A percentile compares a stretch with the other conserved stretches of the same genome.
phyloP scores from a whole-genome alignment of 2,329 filamentous ascomycete genomes.

The Talaromyces islandicus region DNA sequence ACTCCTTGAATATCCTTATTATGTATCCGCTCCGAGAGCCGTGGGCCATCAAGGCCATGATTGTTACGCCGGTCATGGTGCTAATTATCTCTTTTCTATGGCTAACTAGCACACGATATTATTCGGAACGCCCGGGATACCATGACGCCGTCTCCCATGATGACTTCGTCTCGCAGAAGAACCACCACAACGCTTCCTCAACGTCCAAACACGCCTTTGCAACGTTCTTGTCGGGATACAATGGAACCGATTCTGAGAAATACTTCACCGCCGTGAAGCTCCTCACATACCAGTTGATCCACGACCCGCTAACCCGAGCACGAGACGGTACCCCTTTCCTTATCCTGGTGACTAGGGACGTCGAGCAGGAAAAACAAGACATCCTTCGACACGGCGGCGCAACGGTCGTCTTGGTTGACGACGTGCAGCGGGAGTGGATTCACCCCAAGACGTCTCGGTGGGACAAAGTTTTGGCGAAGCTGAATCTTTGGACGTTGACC shows the following conservation, averaged over 20 bases:
- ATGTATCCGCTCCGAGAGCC: not conserved
- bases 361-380: slow-evolving; percentile 11
- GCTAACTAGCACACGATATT: not conserved
- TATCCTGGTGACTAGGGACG: slow-evolving; percentile 9
- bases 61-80: not conserved
- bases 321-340: slow-evolving; percentile 8
- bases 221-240: not conserved
- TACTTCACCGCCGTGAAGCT: not conserved
- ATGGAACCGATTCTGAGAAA: not conserved
- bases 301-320: slow-evolving; percentile 10
- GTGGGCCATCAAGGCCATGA: not conserved
- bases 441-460: not conserved
- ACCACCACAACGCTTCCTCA: not conserved
- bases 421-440: slow-evolving; percentile 4
- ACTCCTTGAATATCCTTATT: not conserved
- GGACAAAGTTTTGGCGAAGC: not conserved
- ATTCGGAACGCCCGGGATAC: not conserved
- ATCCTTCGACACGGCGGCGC: slow-evolving; percentile 10
- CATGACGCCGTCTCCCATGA: not conserved
- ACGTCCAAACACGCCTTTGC: not conserved
- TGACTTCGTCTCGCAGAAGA: not conserved
- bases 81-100: not conserved
- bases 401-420: slow-evolving; percentile 9
- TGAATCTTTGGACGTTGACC: not conserved
- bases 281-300: slow-evolving; percentile 13